Conservation (phyloP, 805 yeast species). For the Debaryomyces maramus region DNA sequence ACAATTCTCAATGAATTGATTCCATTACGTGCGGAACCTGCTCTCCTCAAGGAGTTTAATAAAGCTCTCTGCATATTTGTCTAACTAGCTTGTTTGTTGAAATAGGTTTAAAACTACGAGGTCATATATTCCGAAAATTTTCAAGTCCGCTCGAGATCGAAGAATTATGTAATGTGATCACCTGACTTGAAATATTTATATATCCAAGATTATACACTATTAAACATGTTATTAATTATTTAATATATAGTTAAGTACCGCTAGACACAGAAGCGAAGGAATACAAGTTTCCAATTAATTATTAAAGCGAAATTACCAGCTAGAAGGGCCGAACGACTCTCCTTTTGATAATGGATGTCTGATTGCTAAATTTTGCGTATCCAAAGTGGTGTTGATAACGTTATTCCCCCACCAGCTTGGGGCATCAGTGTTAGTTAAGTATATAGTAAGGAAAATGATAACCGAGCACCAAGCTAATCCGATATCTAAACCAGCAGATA, state of each 20-base stretch:
- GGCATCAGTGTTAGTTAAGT: constrained; percentile 14
- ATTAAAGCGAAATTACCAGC: too few relatives aligned
- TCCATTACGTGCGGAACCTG: constrained; percentile 12
- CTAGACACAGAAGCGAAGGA: too few relatives aligned
- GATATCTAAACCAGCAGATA: constrained; percentile 46
- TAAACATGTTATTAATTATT: too few relatives aligned
- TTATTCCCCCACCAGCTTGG: constrained; percentile 69
- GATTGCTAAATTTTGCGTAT: constrained; percentile 32
- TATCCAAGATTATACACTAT: too few relatives aligned
- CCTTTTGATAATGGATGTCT: constrained; percentile 38
- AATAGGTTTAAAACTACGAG: background rate
- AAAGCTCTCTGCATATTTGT: constrained; percentile 28
- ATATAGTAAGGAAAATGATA: constrained; percentile 34
- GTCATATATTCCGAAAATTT: background rate
- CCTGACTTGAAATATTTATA: too few relatives aligned
- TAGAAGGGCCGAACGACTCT: constrained; percentile 47
- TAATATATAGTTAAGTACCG: too few relatives aligned
- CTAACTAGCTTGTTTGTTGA: background rate
- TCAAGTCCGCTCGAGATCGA: background rate
- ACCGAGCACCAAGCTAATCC: constrained; percentile 43
- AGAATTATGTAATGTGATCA: background rate
- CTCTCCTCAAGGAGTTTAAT: constrained; percentile 19
- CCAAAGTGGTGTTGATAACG: constrained; percentile 42
- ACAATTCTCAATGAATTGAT: constrained; percentile 14
- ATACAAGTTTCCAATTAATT: too few relatives aligned